Conservation (phyloP, 1,139 yeast genomes). For the Geotrichum australiense region DNA sequence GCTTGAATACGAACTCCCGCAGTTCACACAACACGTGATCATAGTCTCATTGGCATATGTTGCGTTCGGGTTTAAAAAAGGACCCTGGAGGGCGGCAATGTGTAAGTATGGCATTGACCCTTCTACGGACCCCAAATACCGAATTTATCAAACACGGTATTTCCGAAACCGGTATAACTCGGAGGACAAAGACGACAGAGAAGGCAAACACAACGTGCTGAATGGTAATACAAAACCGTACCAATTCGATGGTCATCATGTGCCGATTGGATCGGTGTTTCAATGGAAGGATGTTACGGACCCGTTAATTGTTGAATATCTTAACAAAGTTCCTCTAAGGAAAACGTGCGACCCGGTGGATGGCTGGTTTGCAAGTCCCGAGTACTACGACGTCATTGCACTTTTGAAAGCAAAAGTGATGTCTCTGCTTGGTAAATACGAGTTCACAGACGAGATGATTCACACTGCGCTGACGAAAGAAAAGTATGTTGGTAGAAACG, state of each 20-base stretch:
- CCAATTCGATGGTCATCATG: slow-evolving; percentile 61
- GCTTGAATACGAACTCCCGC: slow-evolving; percentile 46
- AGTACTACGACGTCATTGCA: slow-evolving; percentile 11
- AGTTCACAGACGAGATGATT: slow-evolving; percentile 4
- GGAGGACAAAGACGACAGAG: slow-evolving; percentile 13
- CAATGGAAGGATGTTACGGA: slow-evolving; percentile 81
- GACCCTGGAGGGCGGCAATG: slow-evolving; percentile 95
- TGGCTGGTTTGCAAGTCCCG: slow-evolving; percentile 66
- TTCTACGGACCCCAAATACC: slow-evolving; percentile 44
- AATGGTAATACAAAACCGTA: slow-evolving; percentile 35
- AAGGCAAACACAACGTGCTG: slow-evolving; percentile 6
- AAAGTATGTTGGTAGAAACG: background rate
- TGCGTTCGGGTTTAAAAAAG: slow-evolving; percentile 71
- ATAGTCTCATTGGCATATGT: slow-evolving; percentile 79
- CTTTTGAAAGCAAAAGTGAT: slow-evolving; percentile 10
- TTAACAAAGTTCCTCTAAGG: slow-evolving; percentile 37
- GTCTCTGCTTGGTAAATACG: slow-evolving; percentile 4
- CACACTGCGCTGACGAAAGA: slow-evolving; percentile 7
- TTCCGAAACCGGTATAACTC: slow-evolving; percentile 41
- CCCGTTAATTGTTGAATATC: slow-evolving; percentile 48
- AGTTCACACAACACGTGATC: slow-evolving; percentile 42
- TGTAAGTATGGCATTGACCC: slow-evolving; percentile 80
- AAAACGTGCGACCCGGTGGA: slow-evolving; percentile 27
- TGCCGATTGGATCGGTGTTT: slow-evolving; percentile 65
- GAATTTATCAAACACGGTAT: slow-evolving; percentile 76